These are phyloP conservation scores for Cryptococcus sp. DNA, from an alignment of 1,284 basidiomycete species.

Conservation along the genomic window DNA sequence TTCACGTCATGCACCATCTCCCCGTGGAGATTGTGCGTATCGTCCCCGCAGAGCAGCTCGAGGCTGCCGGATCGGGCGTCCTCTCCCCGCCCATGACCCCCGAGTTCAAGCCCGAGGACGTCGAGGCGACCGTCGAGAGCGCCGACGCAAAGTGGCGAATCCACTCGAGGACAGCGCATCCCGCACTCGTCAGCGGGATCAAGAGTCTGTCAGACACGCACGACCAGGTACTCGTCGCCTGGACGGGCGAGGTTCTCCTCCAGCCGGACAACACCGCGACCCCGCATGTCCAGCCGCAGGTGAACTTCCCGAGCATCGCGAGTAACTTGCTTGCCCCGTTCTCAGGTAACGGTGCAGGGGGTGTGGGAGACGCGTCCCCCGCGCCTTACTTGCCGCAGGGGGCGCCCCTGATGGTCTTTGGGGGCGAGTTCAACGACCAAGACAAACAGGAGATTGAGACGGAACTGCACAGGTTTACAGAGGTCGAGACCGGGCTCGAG, in stretches of 20 bases:
- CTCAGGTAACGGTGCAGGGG: neutral
- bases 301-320: constrained; percentile 26
- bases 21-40: constrained; percentile 48
- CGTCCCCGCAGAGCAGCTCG: constrained; percentile 27
- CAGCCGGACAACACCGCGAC: constrained; percentile 30
- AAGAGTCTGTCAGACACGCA: constrained; percentile 75
- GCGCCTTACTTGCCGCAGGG: constrained; percentile 30
- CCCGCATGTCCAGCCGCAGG: constrained; percentile 8
- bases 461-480: constrained; percentile 61
- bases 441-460: constrained; percentile 63
- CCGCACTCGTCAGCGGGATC: constrained; percentile 93
- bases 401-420: constrained; percentile 51
- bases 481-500: constrained; percentile 55
- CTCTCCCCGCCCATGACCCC: constrained; percentile 45
- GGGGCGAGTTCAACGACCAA: constrained; percentile 56
- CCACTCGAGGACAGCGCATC: constrained; percentile 78
- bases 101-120: constrained; percentile 48
- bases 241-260: constrained; percentile 77
- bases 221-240: constrained; percentile 87
- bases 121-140: constrained; percentile 31
- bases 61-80: constrained; percentile 20
- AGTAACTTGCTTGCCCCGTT: constrained; percentile 17
- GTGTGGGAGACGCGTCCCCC: neutral
- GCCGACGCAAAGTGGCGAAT: constrained; percentile 65
- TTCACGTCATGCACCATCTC: constrained; percentile 66